Base-by-base conservation (phyloP, 768 basidiomycete genomes). In the Agrocybe praecox region DNA sequence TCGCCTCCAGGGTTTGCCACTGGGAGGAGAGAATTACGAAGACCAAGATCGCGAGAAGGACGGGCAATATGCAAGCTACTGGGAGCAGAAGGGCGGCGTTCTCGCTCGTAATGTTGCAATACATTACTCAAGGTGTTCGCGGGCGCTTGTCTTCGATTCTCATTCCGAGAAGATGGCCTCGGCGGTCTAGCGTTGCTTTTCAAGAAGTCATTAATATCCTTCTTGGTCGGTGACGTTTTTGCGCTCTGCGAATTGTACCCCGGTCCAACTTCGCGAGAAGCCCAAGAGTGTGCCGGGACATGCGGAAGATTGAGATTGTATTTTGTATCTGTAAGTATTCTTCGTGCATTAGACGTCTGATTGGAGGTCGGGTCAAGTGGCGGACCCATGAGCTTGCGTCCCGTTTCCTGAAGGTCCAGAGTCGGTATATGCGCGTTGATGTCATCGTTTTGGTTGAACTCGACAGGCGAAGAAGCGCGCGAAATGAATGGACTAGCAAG, bases 401-500 rank as follows among this genome's bases (percentile, higher is more conserved):
- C 34, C 14, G 29, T 19, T 33, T 45, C 19, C 33, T 44, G 17
- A 26, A 36, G 43, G 4, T 46, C 18, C 44, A 36, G 34, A 34
- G 49, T 53, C 18, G 46, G n/a, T 60, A 53, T 61, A 59, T 61
- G 59, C 62, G 53, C 48, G 15, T 55, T 40, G 26, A 36, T 23
- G 14, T 36, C 7, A 11, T 0, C 7, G 19, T 52, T 21, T 19
- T 12, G 29, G 44, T 17, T 15, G 18, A 14, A 54, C 18, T 33
- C 23, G 10, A 56, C 52, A 6, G 70, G 68, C 9, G 70, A 68
- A 14, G 66, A 63, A 9, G 66, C 66, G 10, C 66, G 58, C 14
- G 70, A 67, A 17, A 63, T 55, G 34, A 68, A 69, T 2, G 70
- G 68, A 55, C 68, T 67, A 7, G 62, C 70, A 9, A 71, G 64